These are phyloP conservation scores for Euclidium syriacum DNA, from an alignment of 345 rosid genomes.

Conservation along the genomic window DNA sequence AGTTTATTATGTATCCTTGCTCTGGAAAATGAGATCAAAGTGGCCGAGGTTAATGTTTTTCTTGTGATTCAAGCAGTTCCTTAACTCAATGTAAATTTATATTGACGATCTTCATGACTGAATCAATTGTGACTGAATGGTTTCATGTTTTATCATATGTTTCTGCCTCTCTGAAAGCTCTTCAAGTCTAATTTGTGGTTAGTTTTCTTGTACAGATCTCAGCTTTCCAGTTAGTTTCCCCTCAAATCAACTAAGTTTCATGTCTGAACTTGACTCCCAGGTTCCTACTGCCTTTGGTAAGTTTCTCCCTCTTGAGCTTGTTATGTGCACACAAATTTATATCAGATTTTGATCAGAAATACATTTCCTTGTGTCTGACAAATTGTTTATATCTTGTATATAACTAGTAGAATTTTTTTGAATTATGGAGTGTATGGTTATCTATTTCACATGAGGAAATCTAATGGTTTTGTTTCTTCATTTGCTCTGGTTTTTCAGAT, in stretches of 20 bases:
- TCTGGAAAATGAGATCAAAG: background rate
- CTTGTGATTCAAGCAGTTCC: background rate
- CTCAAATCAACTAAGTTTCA: conserved; percentile 45
- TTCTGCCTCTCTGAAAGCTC: background rate
- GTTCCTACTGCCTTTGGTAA: conserved; percentile 66
- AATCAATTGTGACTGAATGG: background rate
- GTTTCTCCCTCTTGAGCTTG: conserved; percentile 4
- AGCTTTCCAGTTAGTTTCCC: conserved; percentile 40
- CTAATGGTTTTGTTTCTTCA: background rate
- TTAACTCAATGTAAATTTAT: background rate
- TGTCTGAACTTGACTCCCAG: conserved; percentile 77
- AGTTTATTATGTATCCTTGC: background rate
- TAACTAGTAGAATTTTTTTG: no score
- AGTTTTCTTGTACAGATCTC: conserved; percentile 32
- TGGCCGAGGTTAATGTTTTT: background rate
- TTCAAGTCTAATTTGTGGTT: background rate
- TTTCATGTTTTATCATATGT: background rate
- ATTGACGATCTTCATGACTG: background rate
- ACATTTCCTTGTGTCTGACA: no score
- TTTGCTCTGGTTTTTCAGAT: conserved; percentile 29
- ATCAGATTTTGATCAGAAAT: background rate
- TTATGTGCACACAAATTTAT: background rate
- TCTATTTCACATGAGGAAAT: background rate
- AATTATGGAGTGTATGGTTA: background rate
- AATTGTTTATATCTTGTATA: no score